Conservation (phyloP, 495 filamentous ascomycete genomes). For the Penicillium herquei region DNA sequence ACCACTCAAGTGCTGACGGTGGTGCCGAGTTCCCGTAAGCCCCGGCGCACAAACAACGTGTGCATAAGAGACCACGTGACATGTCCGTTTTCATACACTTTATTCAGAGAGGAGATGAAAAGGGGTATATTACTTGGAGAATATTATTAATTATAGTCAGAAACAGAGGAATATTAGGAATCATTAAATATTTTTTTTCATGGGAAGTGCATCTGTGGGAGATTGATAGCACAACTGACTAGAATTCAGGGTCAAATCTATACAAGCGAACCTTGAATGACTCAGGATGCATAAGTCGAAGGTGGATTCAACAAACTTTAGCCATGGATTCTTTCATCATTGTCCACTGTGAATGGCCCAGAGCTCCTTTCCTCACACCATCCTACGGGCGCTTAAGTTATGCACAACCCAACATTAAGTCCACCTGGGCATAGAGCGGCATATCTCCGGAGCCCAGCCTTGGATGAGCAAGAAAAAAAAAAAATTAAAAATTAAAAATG, state of each 20-base stretch:
- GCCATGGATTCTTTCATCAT: no score
- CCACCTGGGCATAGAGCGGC: conserved; percentile 1
- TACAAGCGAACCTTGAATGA: no score
- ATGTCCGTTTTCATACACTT: neutral
- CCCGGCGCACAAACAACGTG: neutral
- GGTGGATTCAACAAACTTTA: no score
- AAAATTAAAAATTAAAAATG: neutral
- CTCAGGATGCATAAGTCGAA: no score
- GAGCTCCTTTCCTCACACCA: no score
- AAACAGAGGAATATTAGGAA: no score
- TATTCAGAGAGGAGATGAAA: neutral
- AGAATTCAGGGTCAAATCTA: no score
- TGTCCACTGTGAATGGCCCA: no score
- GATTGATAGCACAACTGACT: no score
- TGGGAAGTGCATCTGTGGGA: no score
- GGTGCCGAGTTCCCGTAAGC: neutral
- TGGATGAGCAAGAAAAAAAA: neutral
- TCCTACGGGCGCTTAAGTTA: neutral
- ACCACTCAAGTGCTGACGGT: neutral
- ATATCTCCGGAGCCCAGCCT: neutral
- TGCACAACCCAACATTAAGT: conserved; percentile 10
- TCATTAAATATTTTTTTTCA: neutral
- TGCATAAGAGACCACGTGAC: conserved; percentile 4
- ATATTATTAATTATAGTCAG: no score
- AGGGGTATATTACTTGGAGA: no score